Conservation (phyloP, 495 filamentous ascomycete genomes). For the Gamarada debralockiae region DNA sequence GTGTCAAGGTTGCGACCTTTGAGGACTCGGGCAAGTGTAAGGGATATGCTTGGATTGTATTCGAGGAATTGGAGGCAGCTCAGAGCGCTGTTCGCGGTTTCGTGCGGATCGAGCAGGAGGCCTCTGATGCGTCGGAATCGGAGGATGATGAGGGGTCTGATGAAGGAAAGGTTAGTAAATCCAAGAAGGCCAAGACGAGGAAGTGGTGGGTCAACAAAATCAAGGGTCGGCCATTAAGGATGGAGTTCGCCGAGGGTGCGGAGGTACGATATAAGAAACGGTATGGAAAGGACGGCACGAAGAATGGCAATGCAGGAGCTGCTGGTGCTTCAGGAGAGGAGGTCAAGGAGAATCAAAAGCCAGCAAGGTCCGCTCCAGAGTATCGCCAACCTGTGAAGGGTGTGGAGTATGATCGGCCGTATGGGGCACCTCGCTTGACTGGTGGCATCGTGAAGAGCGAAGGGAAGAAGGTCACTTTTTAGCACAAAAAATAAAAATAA, state of each 20-base stretch:
- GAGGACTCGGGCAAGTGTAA: slow-evolving; percentile 98
- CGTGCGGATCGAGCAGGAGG: slow-evolving; percentile 56
- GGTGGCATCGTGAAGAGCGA: slow-evolving; percentile 75
- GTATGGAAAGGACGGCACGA: slow-evolving; percentile 65
- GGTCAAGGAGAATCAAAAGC: slow-evolving; percentile 9
- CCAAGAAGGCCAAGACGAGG: slow-evolving; percentile 54
- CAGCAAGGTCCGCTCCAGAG: not conserved
- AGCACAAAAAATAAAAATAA: no score
- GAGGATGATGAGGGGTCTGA: slow-evolving; percentile 32
- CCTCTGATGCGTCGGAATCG: slow-evolving; percentile 51
- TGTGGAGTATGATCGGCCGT: slow-evolving; percentile 39
- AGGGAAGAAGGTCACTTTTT: slow-evolving; percentile 84
- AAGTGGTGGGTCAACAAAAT: slow-evolving; percentile 83
- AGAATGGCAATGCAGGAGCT: slow-evolving; percentile 12
- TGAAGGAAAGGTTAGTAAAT: slow-evolving; percentile 21
- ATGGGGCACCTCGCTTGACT: slow-evolving; percentile 48
- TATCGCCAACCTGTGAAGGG: not conserved
- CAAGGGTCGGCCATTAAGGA: slow-evolving; percentile 71
- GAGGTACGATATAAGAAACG: slow-evolving; percentile 86
- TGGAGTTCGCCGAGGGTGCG: slow-evolving; percentile 92
- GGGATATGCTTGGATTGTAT: slow-evolving; percentile 92
- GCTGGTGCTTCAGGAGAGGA: slow-evolving; percentile 7
- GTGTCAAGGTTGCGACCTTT: slow-evolving; percentile 87
- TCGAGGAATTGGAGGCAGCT: slow-evolving; percentile 71
- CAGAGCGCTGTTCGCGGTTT: slow-evolving; percentile 79